These are phyloP conservation scores for Fragaria iinumae DNA, from an alignment of 306 rosid species.

Conservation along the genomic window DNA sequence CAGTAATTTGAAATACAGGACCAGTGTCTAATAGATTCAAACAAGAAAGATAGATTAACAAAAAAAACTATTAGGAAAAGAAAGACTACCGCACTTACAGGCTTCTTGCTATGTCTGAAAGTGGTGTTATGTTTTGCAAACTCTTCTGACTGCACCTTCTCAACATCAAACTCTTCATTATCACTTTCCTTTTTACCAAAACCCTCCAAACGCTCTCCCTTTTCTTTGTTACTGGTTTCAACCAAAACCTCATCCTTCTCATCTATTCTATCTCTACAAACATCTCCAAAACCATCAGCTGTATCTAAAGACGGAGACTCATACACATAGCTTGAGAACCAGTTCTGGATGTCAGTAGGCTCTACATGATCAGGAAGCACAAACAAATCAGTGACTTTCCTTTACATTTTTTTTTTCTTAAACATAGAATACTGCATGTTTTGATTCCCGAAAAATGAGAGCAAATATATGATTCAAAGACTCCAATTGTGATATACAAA, in stretches of 20 bases:
- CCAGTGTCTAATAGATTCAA: not conserved
- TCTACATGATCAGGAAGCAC: slow-evolving; percentile 35
- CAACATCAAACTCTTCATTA: slow-evolving; percentile 23
- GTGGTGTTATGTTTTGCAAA: slow-evolving; percentile 19
- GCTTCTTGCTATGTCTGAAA: slow-evolving; percentile 17
- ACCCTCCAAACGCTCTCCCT: slow-evolving; percentile 2
- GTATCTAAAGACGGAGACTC: slow-evolving; percentile 53
- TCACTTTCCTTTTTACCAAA: not conserved
- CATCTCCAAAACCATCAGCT: slow-evolving; percentile 29
- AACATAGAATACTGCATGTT: not conserved
- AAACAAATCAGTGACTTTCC: not conserved
- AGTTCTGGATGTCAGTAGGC: slow-evolving; percentile 68
- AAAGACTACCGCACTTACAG: slow-evolving; percentile 33
- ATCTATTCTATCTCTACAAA: slow-evolving; percentile 24
- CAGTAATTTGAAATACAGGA: not conserved
- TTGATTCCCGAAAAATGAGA: not conserved
- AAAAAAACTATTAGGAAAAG: not conserved
- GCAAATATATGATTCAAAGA: not conserved
- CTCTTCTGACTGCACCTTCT: slow-evolving; percentile 14
- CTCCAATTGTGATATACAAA: not conserved
- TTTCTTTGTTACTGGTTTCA: slow-evolving; percentile 19
- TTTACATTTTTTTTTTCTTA: not conserved
- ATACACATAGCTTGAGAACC: slow-evolving; percentile 76
- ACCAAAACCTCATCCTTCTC: slow-evolving; percentile 25
- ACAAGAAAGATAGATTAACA: slow-evolving; percentile 1